Percentiles rank a stretch among this genome's conserved stretches.
phyloP scores from a whole-genome alignment of 75 land plant genomes.

The Selaginella moellendorffii region DNA sequence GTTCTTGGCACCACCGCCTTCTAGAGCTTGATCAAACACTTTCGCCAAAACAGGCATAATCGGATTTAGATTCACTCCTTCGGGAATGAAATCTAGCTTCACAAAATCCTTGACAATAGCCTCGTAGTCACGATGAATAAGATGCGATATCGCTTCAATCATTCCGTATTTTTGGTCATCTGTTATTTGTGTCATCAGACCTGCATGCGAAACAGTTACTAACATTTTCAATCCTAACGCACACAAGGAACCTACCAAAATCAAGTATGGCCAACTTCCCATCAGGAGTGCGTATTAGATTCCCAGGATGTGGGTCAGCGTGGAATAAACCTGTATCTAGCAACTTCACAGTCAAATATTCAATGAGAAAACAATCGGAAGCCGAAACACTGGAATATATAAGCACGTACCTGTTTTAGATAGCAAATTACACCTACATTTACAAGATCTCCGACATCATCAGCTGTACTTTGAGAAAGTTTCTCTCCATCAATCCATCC shows the following conservation, averaged over 20 bases:
- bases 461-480: constrained; percentile 89
- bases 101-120: constrained; percentile 98
- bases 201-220: too few species aligned
- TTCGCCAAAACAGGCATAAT: constrained; percentile 94
- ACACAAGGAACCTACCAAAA: constrained; percentile 54
- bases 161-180: constrained; percentile 98
- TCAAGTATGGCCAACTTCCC: constrained; percentile 98
- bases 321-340: constrained; percentile 97
- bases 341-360: constrained; percentile 31
- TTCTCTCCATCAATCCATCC: constrained; percentile 97
- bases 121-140: constrained; percentile 93
- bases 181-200: constrained; percentile 90
- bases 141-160: constrained; percentile 99
- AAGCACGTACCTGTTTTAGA: constrained; percentile 72
- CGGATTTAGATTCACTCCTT: constrained; percentile 90
- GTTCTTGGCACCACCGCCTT: constrained; percentile 99
- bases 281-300: constrained; percentile 94
- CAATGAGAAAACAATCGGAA: neutral
- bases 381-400: neutral
- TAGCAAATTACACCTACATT: constrained; percentile 99
- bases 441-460: constrained; percentile 95
- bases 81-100: constrained; percentile 83
- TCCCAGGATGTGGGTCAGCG: constrained; percentile 99
- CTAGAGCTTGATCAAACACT: constrained; percentile 99
- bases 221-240: neutral